phyloP scores from a whole-genome alignment of 2,329 filamentous ascomycete genomes.

The Neofusicoccum parvum region DNA sequence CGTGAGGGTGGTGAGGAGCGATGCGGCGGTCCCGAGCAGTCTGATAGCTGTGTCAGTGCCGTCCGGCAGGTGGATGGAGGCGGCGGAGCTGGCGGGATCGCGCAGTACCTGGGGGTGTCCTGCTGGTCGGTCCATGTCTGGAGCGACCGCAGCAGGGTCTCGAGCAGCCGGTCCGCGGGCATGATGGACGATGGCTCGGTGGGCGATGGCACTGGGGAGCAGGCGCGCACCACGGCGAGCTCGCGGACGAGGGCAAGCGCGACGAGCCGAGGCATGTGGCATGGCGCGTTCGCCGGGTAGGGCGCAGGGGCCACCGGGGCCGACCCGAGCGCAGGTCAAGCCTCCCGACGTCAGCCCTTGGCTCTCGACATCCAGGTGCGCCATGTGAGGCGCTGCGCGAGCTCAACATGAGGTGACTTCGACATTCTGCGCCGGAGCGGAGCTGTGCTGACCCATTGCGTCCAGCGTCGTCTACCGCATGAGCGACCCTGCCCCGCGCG shows the following conservation, averaged over 20 bases:
- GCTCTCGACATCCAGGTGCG: not conserved
- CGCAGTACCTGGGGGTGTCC: slow-evolving; percentile 59
- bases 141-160: slow-evolving; percentile 65
- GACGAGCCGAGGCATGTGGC: slow-evolving; percentile 10
- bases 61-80: not conserved
- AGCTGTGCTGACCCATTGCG: slow-evolving; percentile 14
- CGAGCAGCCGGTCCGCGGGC: slow-evolving; percentile 68
- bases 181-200: slow-evolving; percentile 43
- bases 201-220: not conserved
- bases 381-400: slow-evolving; percentile 7
- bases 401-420: slow-evolving; percentile 33
- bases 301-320: slow-evolving; percentile 5
- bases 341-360: slow-evolving; percentile 3
- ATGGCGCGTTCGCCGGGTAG: slow-evolving; percentile 14
- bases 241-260: not conserved
- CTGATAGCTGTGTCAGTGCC: slow-evolving; percentile 28
- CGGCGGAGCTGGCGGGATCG: not conserved
- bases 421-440: not conserved
- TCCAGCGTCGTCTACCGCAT: slow-evolving; percentile 48
- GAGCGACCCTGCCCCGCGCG: slow-evolving; percentile 50
- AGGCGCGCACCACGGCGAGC: not conserved
- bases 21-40: slow-evolving; percentile 66
- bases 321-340: not conserved
- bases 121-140: slow-evolving; percentile 60
- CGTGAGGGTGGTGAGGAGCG: slow-evolving; percentile 68